A percentile compares a stretch with the other conserved stretches of the same genome.
phyloP scores from a whole-genome alignment of 495 filamentous ascomycete species.

The Podospora conica region DNA sequence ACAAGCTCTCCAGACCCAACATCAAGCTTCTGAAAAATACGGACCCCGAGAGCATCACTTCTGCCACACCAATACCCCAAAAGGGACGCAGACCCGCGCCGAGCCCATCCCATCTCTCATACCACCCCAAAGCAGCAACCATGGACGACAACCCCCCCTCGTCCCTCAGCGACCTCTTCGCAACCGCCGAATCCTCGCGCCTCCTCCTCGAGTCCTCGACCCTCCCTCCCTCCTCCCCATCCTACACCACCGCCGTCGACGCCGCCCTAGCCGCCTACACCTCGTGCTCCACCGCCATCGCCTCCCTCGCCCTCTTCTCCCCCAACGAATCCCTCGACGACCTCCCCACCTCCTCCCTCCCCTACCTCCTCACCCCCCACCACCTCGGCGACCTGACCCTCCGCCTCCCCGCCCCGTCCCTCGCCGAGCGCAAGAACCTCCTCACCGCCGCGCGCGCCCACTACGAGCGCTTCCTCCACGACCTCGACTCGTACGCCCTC shows the following conservation, averaged over 20 bases:
- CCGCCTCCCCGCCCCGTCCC: constrained; percentile 48
- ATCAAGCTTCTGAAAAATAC: background rate
- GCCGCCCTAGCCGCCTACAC: constrained; percentile 63
- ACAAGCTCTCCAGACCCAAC: background rate
- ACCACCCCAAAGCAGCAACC: background rate
- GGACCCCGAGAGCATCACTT: background rate
- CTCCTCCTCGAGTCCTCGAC: constrained; percentile 29
- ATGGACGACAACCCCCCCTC: constrained; percentile 29
- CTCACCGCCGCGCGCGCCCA: constrained; percentile 55
- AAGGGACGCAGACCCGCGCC: background rate
- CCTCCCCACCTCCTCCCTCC: constrained; percentile 73
- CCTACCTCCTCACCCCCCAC: constrained; percentile 48
- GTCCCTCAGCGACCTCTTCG: constrained; percentile 39
- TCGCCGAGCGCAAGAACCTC: constrained; percentile 53
- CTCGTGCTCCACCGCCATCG: constrained; percentile 62
- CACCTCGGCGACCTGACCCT: constrained; percentile 31
- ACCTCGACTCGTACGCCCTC: constrained; percentile 72
- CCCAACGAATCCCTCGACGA: constrained; percentile 88
- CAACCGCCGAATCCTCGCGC: constrained; percentile 49
- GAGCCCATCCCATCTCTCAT: background rate
- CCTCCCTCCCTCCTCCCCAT: constrained; percentile 48
- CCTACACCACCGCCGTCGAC: constrained; percentile 62
- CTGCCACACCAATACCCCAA: constrained; percentile 3
- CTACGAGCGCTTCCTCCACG: constrained; percentile 71
- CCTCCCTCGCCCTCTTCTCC: constrained; percentile 74